These are phyloP conservation scores for Exophiala xenobiotica DNA, from an alignment of 2,329 filamentous ascomycete genomes.

Conservation along the genomic window DNA sequence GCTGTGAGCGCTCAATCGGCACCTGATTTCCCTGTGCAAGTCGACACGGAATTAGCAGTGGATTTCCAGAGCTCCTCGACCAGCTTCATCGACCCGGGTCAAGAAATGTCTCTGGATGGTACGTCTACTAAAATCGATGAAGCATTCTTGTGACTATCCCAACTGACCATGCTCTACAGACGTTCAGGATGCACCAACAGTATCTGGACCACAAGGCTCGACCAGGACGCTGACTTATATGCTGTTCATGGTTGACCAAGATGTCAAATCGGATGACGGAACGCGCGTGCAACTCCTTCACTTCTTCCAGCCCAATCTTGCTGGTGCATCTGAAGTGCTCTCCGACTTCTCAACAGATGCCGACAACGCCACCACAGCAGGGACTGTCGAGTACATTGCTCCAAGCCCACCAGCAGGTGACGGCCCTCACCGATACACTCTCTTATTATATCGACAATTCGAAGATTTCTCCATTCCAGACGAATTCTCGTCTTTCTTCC, in stretches of 20 bases:
- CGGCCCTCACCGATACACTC: constrained; percentile 35
- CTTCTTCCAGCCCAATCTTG: constrained; percentile 23
- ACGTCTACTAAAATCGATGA: too few species aligned
- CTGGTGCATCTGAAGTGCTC: constrained; percentile 19
- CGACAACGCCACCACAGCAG: constrained; percentile 13
- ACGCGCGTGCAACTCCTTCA: constrained; percentile 19
- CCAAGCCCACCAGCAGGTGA: constrained; percentile 33
- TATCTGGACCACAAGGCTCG: constrained; percentile 24
- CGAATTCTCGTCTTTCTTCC: constrained; percentile 37
- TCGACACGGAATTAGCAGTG: constrained; percentile 12
- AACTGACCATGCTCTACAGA: constrained; percentile 9
- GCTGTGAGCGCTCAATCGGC: constrained; percentile 16
- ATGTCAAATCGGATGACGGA: constrained; percentile 10
- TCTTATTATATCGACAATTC: constrained; percentile 35
- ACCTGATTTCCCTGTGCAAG: constrained; percentile 20
- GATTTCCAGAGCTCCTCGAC: constrained; percentile 16
- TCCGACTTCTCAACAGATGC: constrained; percentile 8
- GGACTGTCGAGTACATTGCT: constrained; percentile 31
- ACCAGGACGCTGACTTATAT: constrained; percentile 23
- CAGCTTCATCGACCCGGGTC: constrained; percentile 14
- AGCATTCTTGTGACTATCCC: not conserved
- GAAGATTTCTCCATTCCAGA: constrained; percentile 32
- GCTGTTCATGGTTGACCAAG: constrained; percentile 27
- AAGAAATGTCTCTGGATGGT: constrained; percentile 18
- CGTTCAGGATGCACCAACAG: constrained; percentile 18